These are phyloP conservation scores for Coemansia sp. DNA, from an alignment of 192 early-diverging fungal genomes.

Conservation along the genomic window DNA sequence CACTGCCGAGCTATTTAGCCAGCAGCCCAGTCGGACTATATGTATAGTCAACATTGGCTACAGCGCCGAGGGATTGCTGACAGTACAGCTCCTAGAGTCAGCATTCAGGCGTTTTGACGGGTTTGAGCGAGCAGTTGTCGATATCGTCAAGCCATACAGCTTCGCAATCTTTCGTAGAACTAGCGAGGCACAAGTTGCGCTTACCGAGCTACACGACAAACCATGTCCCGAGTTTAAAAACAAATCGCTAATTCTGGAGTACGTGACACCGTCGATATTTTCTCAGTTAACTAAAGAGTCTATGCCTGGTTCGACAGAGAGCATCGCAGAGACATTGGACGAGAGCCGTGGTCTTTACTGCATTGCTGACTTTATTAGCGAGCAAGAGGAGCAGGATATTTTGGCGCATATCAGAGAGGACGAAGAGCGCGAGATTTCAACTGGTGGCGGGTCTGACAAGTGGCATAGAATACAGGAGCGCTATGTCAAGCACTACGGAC, in stretches of 20 bases:
- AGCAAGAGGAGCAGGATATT: constrained; percentile 42
- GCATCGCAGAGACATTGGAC: constrained; percentile 12
- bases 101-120: constrained; percentile 24
- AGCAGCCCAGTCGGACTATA: constrained; percentile 21
- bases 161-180: constrained; percentile 38
- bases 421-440: constrained; percentile 9
- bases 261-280: constrained; percentile 25
- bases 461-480: constrained; percentile 56
- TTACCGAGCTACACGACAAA: constrained; percentile 22
- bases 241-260: constrained; percentile 52
- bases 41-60: constrained; percentile 40
- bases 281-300: not conserved
- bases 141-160: constrained; percentile 52
- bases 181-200: constrained; percentile 31
- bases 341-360: constrained; percentile 26
- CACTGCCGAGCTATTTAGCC: constrained; percentile 6
- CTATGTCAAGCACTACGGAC: constrained; percentile 53
- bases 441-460: constrained; percentile 14
- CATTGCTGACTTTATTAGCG: constrained; percentile 47
- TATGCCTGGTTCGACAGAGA: not conserved
- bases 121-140: constrained; percentile 44
- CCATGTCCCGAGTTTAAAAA: constrained; percentile 14
- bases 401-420: constrained; percentile 22
- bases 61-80: constrained; percentile 34
- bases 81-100: constrained; percentile 35